A percentile compares a stretch with the other conserved stretches of the same genome.
phyloP scores from a whole-genome alignment of 371 early-diverging fungal genomes.

The Mucor irregularis region DNA sequence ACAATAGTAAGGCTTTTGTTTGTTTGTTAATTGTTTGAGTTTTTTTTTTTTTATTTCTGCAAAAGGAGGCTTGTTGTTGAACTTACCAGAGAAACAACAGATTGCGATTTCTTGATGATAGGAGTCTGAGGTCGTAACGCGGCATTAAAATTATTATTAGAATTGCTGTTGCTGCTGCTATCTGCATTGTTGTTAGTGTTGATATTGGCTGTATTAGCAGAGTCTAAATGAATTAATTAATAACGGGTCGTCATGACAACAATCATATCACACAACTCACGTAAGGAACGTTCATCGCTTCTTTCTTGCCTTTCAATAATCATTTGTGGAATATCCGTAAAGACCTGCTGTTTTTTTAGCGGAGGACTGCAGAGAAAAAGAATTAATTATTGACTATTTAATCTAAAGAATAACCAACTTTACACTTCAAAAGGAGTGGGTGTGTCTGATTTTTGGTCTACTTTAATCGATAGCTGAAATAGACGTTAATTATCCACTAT shows the following conservation, averaged over 20 bases:
- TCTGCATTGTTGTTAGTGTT: not conserved
- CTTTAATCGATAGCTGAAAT: constrained; percentile 34
- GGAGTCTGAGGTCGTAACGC: not conserved
- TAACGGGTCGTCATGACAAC: constrained; percentile 18
- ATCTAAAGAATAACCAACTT: not conserved
- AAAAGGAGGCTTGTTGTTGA: not conserved
- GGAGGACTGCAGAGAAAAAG: constrained; percentile 28
- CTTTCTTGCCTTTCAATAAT: constrained; percentile 29
- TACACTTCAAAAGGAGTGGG: constrained; percentile 31
- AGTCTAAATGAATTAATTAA: constrained; percentile 2
- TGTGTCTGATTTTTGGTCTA: constrained; percentile 33
- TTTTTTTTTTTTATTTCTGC: not conserved
- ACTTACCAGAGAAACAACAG: constrained; percentile 29
- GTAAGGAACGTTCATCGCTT: constrained; percentile 19
- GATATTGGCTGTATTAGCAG: not conserved
- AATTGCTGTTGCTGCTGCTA: no score
- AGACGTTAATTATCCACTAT: not conserved
- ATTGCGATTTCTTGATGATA: constrained; percentile 22
- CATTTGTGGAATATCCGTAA: constrained; percentile 42
- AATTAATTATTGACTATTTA: not conserved
- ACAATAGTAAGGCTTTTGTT: constrained; percentile 24
- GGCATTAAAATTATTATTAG: not conserved
- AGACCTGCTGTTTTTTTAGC: constrained; percentile 39
- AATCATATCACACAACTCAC: constrained; percentile 40
- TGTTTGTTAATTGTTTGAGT: not conserved